Conservation (phyloP, 2,329 filamentous ascomycete species). For the Pyrenochaeta sp. region DNA sequence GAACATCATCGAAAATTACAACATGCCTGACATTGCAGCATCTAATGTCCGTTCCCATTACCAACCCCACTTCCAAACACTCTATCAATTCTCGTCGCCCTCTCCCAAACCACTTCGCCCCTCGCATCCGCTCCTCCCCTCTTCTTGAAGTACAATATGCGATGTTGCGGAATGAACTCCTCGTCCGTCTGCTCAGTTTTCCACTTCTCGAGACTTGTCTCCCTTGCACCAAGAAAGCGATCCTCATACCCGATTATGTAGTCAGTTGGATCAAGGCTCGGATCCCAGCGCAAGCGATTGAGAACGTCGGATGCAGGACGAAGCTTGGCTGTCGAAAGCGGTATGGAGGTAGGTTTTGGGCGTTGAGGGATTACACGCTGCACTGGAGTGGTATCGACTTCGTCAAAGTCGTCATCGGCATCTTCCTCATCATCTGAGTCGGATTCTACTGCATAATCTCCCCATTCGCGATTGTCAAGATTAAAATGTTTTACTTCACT, state of each 20-base stretch:
- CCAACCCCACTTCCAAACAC: slow-evolving; percentile 56
- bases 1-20: too few relatives aligned
- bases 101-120: slow-evolving; percentile 60
- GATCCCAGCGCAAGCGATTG: slow-evolving; percentile 61
- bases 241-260: slow-evolving; percentile 65
- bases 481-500: slow-evolving; percentile 51
- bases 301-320: slow-evolving; percentile 55
- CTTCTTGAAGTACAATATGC: slow-evolving; percentile 61
- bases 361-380: slow-evolving; percentile 28
- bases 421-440: slow-evolving; percentile 48
- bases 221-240: slow-evolving; percentile 60
- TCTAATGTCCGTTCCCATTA: slow-evolving; percentile 1
- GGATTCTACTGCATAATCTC: slow-evolving; percentile 55
- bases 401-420: slow-evolving; percentile 25
- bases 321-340: slow-evolving; percentile 39
- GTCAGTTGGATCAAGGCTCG: slow-evolving; percentile 52
- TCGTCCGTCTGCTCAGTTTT: slow-evolving; percentile 63
- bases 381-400: slow-evolving; percentile 5
- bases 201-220: slow-evolving; percentile 60
- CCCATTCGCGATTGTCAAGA: slow-evolving; percentile 62
- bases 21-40: too few relatives aligned
- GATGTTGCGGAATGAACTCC: slow-evolving; percentile 65
- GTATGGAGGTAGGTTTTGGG: slow-evolving; percentile 21
- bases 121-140: slow-evolving; percentile 34
- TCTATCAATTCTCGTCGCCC: slow-evolving; percentile 56